These are phyloP conservation scores for Botryotinia narcissicola DNA, from an alignment of 2,329 filamentous ascomycete genomes.

Conservation along the genomic window DNA sequence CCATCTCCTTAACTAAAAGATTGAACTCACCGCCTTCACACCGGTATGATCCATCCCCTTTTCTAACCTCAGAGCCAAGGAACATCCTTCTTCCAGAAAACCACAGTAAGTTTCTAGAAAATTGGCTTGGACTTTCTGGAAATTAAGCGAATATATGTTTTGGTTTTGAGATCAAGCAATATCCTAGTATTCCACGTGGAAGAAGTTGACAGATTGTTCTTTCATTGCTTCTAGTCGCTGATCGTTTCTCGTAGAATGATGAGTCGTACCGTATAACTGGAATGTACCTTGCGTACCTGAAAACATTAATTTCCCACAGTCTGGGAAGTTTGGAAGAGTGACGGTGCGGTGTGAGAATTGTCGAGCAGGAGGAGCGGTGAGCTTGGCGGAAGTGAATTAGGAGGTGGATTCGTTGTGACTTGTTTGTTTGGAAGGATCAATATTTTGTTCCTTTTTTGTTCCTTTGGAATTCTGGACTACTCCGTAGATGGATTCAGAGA, in stretches of 20 bases:
- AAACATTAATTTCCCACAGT: slow-evolving; percentile 7
- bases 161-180: background rate
- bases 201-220: slow-evolving; percentile 15
- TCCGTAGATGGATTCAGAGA: background rate
- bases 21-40: background rate
- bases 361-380: background rate
- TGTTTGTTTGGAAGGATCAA: background rate
- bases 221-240: slow-evolving; percentile 9
- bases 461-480: background rate
- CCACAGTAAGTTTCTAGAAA: slow-evolving; percentile 3
- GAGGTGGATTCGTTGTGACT: background rate
- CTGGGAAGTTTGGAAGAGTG: background rate
- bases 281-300: background rate
- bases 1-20: background rate
- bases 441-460: background rate
- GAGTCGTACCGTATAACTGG: background rate
- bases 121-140: background rate
- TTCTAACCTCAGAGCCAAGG: background rate
- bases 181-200: background rate
- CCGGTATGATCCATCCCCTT: background rate
- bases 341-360: background rate
- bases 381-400: background rate
- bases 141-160: background rate
- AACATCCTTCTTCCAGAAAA: background rate
- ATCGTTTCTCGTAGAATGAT: background rate